phyloP scores from a whole-genome alignment of 2,329 filamentous ascomycete species.

The Fusarium sp. region DNA sequence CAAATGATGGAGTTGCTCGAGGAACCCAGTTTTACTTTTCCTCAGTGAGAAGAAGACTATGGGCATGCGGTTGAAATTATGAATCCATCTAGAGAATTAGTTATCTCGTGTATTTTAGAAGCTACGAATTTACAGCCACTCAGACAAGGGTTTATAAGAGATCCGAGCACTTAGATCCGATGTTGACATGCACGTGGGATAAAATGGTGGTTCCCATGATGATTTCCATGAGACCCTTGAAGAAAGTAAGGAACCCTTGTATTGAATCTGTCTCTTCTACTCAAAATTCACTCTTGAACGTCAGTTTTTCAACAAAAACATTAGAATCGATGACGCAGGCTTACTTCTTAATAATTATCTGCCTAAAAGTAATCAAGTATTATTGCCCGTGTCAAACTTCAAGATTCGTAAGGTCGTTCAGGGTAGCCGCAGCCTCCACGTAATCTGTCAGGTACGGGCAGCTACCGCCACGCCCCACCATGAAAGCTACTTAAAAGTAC shows the following conservation, averaged over 20 bases:
- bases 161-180: not conserved
- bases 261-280: no score
- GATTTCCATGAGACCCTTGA: not conserved
- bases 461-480: constrained; percentile 15
- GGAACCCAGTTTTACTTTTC: constrained; percentile 49
- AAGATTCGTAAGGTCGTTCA: constrained; percentile 10
- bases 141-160: not conserved
- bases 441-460: constrained; percentile 35
- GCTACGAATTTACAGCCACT: not conserved
- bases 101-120: no score
- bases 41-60: constrained; percentile 24
- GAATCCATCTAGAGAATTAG: not conserved
- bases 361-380: no score
- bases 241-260: not conserved
- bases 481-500: constrained; percentile 20
- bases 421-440: constrained; percentile 39
- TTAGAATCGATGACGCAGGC: no score
- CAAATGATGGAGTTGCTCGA: constrained; percentile 57
- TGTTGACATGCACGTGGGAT: not conserved
- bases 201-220: constrained; percentile 20
- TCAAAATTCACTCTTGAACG: not conserved
- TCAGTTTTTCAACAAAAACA: not conserved
- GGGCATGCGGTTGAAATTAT: not conserved
- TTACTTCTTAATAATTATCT: no score
- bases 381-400: not conserved